phyloP scores from a whole-genome alignment of 108 stramenopile genomes.

The Poteriospumella lacustris region DNA sequence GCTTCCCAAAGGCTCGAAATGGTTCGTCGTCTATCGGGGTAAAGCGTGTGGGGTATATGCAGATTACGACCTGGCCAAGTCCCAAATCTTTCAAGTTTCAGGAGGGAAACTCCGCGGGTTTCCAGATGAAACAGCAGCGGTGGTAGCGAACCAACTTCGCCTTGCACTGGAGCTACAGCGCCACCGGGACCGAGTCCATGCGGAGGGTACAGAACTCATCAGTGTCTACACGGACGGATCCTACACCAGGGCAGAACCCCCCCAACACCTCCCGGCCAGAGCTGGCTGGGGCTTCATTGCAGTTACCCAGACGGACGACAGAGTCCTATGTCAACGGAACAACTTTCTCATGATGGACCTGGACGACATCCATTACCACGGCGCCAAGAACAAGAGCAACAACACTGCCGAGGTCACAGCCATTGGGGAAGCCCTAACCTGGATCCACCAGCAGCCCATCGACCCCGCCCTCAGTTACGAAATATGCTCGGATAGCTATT shows the following conservation, averaged over 20 bases:
- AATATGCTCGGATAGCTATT: slow-evolving; percentile 8
- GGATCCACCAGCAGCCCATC: slow-evolving; percentile 5
- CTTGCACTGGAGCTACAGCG: slow-evolving; percentile 6
- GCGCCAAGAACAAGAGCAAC: slow-evolving; percentile 6
- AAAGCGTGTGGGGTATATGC: slow-evolving; percentile 6
- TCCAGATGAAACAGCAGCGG: slow-evolving; percentile 6
- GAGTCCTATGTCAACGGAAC: slow-evolving; percentile 6
- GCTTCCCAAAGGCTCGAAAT: slow-evolving; percentile 6
- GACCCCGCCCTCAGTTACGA: slow-evolving; percentile 5
- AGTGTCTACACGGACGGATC: slow-evolving; percentile 6
- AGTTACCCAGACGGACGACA: slow-evolving; percentile 2
- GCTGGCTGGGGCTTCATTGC: slow-evolving; percentile 5
- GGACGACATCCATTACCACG: slow-evolving; percentile 6
- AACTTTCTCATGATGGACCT: slow-evolving; percentile 7
- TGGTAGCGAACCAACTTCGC: slow-evolving; percentile 6
- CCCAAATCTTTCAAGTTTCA: slow-evolving; percentile 3
- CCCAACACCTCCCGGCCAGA: slow-evolving; percentile 5
- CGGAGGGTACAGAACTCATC: slow-evolving; percentile 6
- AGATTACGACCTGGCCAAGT: slow-evolving; percentile 6
- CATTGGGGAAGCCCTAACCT: slow-evolving; percentile 6
- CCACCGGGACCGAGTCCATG: slow-evolving; percentile 5
- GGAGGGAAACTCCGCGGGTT: slow-evolving; percentile 5
- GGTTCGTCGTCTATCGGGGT: slow-evolving; percentile 6
- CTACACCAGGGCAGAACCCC: slow-evolving; percentile 5
- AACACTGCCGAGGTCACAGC: slow-evolving; percentile 6